Conservation (phyloP, 2,329 filamentous ascomycete species). For the Diplodia mutila region DNA sequence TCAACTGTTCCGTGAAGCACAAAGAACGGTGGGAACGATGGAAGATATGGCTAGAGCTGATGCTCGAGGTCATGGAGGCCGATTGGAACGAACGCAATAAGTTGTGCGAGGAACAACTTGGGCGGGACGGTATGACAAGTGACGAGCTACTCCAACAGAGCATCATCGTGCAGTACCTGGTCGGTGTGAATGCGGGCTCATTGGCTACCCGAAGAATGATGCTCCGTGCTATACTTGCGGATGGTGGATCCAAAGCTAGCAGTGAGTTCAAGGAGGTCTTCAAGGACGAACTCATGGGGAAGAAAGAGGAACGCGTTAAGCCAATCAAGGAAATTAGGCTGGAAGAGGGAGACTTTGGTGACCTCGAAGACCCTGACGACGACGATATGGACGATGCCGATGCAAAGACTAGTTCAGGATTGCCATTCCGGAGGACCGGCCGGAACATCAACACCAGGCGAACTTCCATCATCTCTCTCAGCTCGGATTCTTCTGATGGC, state of each 20-base stretch:
- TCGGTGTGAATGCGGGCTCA: conserved; percentile 40
- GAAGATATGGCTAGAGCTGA: conserved; percentile 77
- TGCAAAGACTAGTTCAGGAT: background rate
- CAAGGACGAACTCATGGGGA: conserved; percentile 62
- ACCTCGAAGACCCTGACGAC: conserved; percentile 26
- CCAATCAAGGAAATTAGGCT: conserved; percentile 20
- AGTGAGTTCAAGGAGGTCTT: conserved; percentile 69
- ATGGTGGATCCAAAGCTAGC: conserved; percentile 58
- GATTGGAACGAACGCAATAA: conserved; percentile 67
- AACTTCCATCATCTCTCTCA: conserved; percentile 6
- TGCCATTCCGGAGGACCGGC: background rate
- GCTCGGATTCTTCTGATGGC: background rate
- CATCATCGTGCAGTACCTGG: conserved; percentile 65
- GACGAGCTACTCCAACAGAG: conserved; percentile 52
- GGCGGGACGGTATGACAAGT: conserved; percentile 29
- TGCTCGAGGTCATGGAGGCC: conserved; percentile 75
- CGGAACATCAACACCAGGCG: background rate
- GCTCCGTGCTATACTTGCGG: conserved; percentile 69
- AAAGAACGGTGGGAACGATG: conserved; percentile 79
- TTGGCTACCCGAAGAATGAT: conserved; percentile 56
- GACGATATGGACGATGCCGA: conserved; percentile 25
- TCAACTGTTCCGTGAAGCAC: conserved; percentile 80
- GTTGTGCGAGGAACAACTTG: conserved; percentile 50
- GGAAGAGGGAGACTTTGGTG: conserved; percentile 20
- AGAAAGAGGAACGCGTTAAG: conserved; percentile 37